Evolutionary conservation across 768 basidiomycete species (phyloP).

Genomic region (Myochromella boudieri): DNA sequence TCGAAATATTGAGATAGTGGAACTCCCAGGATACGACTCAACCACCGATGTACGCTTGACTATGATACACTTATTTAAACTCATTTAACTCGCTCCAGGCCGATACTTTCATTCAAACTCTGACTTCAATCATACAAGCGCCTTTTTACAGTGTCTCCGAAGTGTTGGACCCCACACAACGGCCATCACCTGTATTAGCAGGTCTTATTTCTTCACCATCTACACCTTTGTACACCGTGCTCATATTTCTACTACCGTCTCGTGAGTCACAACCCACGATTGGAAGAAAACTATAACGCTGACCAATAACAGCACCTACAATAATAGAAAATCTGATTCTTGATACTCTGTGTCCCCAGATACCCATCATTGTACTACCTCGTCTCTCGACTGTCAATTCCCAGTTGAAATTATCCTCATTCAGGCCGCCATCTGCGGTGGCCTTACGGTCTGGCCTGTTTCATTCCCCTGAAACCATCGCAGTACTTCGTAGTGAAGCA

Average conservation of each 20-base stretch:
- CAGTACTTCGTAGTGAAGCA: conserved; percentile 59
- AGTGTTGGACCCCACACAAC: conserved; percentile 51
- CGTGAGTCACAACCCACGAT: conserved; percentile 35
- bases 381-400: conserved; percentile 31
- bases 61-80: not conserved
- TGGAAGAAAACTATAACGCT: too few species aligned
- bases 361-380: conserved; percentile 59
- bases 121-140: conserved; percentile 46
- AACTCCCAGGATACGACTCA: conserved; percentile 44
- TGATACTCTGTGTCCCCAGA: conserved; percentile 46
- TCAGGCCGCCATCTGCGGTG: conserved; percentile 49
- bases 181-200: conserved; percentile 50
- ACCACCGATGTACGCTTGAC: conserved; percentile 38
- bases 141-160: conserved; percentile 56
- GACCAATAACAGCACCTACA: conserved; percentile 30
- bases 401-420: conserved; percentile 47
- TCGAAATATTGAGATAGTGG: conserved; percentile 62
- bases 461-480: conserved; percentile 60
- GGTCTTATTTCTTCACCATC: conserved; percentile 57
- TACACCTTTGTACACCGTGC: conserved; percentile 59
- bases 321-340: conserved; percentile 46
- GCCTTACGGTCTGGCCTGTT: conserved; percentile 62
- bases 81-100: conserved; percentile 23
- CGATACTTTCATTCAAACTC: conserved; percentile 28
- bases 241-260: conserved; percentile 52